Evolutionary conservation across 2,329 filamentous ascomycete species (phyloP), one percentile per base, ranked within the genome.

Genomic region (Fusarium sp.): DNA sequence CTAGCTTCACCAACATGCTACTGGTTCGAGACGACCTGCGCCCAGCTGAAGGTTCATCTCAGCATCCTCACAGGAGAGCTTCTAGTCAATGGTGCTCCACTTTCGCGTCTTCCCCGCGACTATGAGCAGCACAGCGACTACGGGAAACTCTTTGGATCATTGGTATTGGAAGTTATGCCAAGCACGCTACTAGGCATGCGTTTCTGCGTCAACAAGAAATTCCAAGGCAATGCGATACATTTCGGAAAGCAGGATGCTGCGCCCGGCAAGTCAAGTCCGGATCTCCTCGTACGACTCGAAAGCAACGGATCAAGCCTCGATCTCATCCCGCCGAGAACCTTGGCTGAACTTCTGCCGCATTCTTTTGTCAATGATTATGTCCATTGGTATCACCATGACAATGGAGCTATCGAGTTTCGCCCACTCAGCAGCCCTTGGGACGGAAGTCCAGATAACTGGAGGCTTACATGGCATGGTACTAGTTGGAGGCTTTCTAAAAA

Each of bases 381-480:
- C 0, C 86, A 88, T 59, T 89, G 87, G 86, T 81, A 85, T 46
- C 68, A 84, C 23, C 4, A 75, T 1, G 44, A 68, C 1, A 70
- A 55, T 0, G 66, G 70, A 0, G 52, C 28, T 0, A 41, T 85
- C 6, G 77, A 83, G 30, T 81, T 84, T 12, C 75, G 80, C 3
- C 63, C 75, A 0, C 16, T 68, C 0, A 11, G 37, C 0, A 51
- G 65, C 0, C 75, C 76, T 0, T 83, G 80, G 81, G 41, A 4
- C 2, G 12, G 66, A 0, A 66, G 61, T 0, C 1, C 53, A 0
- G 16, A 62, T 0, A 73, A 70, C 3, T 82, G 77, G 78, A 12
- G 13, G 1, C 41, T 73, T 5, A 13, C 3, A 4, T 46, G 18
- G 23, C 1, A 67, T 1, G 84, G 78, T 1, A 7, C 2, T 0